Evolutionary conservation across 371 early-diverging fungal species (phyloP), one percentile per base, ranked within the genome.

Genomic region (Chytridium lagenaria): DNA sequence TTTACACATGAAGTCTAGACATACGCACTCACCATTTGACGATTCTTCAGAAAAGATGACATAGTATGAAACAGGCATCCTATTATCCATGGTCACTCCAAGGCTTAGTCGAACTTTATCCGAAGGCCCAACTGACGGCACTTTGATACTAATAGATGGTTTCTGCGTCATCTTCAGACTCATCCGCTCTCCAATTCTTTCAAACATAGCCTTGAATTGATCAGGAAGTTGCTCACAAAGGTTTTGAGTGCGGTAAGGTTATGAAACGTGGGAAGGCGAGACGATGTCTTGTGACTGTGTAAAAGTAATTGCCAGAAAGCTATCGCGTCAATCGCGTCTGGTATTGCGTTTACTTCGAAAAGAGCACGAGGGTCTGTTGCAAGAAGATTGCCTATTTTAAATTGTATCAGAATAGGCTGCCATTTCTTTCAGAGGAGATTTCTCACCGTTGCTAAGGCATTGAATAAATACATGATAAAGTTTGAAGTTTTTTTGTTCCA

Each of bases 371-470:
- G 37, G 10, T 61, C 55, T 10, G n/a, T 23, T 10, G 55, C 55
- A 22, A 52, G 12, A 15, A 15, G 55, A 12, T 15, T 52, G 5
- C 55, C 55, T 52, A 5, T 26, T 5, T n/a, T 26, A 26, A 19
- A 44, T 44, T 44, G 44, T 12, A 12, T 44, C 19, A 44, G 44
- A 44, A 44, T 44, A 12, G 44, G 19, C 44, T 44, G 19, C n/a
- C n/a, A n/a, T n/a, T n/a, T n/a, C n/a, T n/a, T n/a, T n/a, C n/a
- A n/a, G n/a, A n/a, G n/a, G 12, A 12, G 61, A 33, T 34, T 5
- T 7, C 61, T 61, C 7, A 61, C 61, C 61, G 26, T 61, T 61
- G 37, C 23, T 37, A 34, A 61, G 61, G 23, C 3, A 31, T 7
- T 61, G 34, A 2, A 61, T 31, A 26, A 61, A 61, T 15, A 36